phyloP scores from a whole-genome alignment of 106 monocot genomes.

The Ottelia alismoides region DNA sequence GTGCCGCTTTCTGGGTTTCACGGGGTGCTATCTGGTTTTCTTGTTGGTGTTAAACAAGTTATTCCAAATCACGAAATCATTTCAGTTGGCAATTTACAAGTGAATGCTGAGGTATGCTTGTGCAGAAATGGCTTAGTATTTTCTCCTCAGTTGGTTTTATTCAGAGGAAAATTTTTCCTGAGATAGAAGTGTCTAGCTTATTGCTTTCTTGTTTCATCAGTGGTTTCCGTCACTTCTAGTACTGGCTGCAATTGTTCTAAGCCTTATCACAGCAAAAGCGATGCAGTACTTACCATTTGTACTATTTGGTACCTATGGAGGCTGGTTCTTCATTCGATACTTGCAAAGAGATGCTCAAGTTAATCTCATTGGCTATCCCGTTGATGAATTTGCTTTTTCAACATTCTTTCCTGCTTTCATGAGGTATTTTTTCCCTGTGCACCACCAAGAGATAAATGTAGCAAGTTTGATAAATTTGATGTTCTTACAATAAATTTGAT shows the following conservation, averaged over 20 bases:
- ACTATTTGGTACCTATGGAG: slow-evolving; percentile 10
- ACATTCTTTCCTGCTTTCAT: slow-evolving; percentile 18
- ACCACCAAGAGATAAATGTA: background rate
- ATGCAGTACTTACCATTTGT: slow-evolving; percentile 12
- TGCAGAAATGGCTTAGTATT: background rate
- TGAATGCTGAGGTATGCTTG: slow-evolving; percentile 10
- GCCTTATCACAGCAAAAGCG: slow-evolving; percentile 1
- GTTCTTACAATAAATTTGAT: background rate
- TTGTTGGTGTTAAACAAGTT: slow-evolving; percentile 9
- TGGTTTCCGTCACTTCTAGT: slow-evolving; percentile 10
- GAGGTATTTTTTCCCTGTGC: background rate
- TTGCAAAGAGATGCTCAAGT: slow-evolving; percentile 10
- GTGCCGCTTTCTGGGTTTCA: slow-evolving; percentile 19
- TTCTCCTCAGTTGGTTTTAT: no score
- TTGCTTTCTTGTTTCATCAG: no score
- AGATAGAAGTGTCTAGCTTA: no score
- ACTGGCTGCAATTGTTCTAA: slow-evolving; percentile 1
- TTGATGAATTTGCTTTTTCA: slow-evolving; percentile 10
- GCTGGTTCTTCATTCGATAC: slow-evolving; percentile 17
- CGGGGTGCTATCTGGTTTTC: slow-evolving; percentile 14
- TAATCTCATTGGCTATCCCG: slow-evolving; percentile 5
- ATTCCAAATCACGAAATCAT: slow-evolving; percentile 6
- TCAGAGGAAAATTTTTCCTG: no score
- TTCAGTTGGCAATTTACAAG: slow-evolving; percentile 1
- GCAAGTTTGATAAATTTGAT: background rate